Percentiles rank a stretch among this genome's conserved stretches.
Evolutionary conservation across 2,329 filamentous ascomycete genomes (phyloP).

Genomic region (Mollisia scopiformis): DNA sequence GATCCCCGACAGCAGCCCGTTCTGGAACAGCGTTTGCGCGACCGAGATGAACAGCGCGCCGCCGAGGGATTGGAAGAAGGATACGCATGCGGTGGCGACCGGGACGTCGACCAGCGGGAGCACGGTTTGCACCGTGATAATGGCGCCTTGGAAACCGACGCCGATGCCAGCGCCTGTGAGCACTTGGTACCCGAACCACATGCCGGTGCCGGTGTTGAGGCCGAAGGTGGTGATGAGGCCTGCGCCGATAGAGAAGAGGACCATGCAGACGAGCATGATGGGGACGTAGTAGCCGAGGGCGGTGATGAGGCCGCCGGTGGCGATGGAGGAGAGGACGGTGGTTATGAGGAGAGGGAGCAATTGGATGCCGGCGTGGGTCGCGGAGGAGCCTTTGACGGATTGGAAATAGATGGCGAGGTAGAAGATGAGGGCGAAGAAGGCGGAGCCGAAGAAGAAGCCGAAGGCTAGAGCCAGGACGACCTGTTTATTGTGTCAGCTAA

Average conservation of each 20-base stretch:
- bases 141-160: constrained; percentile 30
- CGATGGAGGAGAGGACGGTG: constrained; percentile 45
- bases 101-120: constrained; percentile 52
- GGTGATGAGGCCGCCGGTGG: constrained; percentile 42
- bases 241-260: constrained; percentile 42
- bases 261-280: constrained; percentile 43
- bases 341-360: constrained; percentile 46
- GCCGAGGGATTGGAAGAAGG: constrained; percentile 68
- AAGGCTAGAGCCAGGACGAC: constrained; percentile 23
- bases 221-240: constrained; percentile 47
- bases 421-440: constrained; percentile 35
- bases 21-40: constrained; percentile 69
- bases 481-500: background rate
- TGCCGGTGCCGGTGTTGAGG: constrained; percentile 43
- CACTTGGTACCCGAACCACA: constrained; percentile 63
- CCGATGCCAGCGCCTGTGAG: constrained; percentile 37
- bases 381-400: constrained; percentile 39
- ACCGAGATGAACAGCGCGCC: constrained; percentile 68
- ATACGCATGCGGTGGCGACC: constrained; percentile 53
- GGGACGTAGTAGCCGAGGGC: constrained; percentile 50
- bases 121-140: constrained; percentile 50
- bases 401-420: constrained; percentile 40
- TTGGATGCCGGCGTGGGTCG: constrained; percentile 47
- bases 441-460: constrained; percentile 29
- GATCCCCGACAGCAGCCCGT: constrained; percentile 60